Base-by-base conservation (phyloP, 345 rosid genomes). In the Eucalyptus marginata region DNA sequence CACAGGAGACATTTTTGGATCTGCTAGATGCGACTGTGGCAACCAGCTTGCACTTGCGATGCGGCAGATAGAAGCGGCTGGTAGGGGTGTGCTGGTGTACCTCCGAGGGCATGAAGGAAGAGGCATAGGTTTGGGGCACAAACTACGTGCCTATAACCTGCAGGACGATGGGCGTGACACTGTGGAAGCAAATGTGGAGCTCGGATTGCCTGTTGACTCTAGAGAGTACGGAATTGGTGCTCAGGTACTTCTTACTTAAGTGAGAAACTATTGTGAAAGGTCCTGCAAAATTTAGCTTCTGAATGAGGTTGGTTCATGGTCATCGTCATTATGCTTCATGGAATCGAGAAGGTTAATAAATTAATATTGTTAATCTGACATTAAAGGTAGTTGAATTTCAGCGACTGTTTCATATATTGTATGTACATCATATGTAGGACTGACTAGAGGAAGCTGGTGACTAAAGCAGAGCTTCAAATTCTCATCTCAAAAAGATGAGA, bases 151-250 rank as follows among this genome's bases (percentile, higher is more conserved):
- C 81, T 71, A 71, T 71, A 71, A 71, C 81, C 81, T 71, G 81
- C 46, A 71, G 81, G 81, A 71, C 14, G 81, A 71, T 33, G 81
- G 81, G 46, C 81, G 25, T 36, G 81, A 71, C 46, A 71, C 81
- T 12, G 81, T 71, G 81, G 81, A 71, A 71, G 99, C 99, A 86
- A 97, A 97, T 87, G 98, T 92, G 88, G 99, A 97, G 50, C 92
- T 97, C 36, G 99, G 99, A 44, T 93, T 97, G 89, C 98, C 99
- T 27, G 95, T 97, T 91, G 99, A 97, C 92, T 96, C 99, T 22
- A 94, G 99, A 89, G 99, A 97, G 90, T 97, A 97, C 87, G 99
- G 99, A 86, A 96, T 97, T 80, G 99, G 81, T 54, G 99, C 99
- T 81, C 98, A 96, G 99, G 99, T 97, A 94, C 36, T n/a, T 88